Evolutionary conservation across 495 filamentous ascomycete species (phyloP).

Genomic region (Rostrohypoxylon terebratum): DNA sequence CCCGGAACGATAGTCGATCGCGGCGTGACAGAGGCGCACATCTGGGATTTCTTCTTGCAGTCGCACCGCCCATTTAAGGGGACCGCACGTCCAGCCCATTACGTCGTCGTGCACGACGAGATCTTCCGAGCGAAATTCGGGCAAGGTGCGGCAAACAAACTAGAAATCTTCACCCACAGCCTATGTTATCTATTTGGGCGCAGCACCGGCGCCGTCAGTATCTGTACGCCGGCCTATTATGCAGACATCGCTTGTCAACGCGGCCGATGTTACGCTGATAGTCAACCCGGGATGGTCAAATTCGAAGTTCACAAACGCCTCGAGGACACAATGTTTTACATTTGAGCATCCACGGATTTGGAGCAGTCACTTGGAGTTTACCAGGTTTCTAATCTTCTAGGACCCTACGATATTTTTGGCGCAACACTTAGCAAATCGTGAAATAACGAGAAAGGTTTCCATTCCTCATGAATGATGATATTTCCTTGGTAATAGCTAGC

Average conservation of each 20-base stretch:
- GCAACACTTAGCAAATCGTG: background rate
- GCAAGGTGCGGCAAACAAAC: slow-evolving; percentile 59
- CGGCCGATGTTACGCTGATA: slow-evolving; percentile 67
- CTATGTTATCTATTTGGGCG: slow-evolving; percentile 75
- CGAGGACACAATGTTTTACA: slow-evolving; percentile 74
- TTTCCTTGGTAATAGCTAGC: background rate
- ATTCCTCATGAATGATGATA: background rate
- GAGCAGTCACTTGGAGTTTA: background rate
- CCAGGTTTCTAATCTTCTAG: too few species aligned
- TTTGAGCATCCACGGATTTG: slow-evolving; percentile 50
- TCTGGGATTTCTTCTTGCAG: slow-evolving; percentile 82
- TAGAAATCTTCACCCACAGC: slow-evolving; percentile 70
- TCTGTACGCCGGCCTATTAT: slow-evolving; percentile 77
- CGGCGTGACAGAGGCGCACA: slow-evolving; percentile 70
- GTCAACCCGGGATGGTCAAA: slow-evolving; percentile 39
- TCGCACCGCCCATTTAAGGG: slow-evolving; percentile 79
- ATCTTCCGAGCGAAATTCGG: slow-evolving; percentile 57
- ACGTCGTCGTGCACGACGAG: slow-evolving; percentile 73
- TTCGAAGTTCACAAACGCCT: slow-evolving; percentile 59
- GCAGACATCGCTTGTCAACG: slow-evolving; percentile 74
- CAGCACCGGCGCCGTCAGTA: slow-evolving; percentile 72
- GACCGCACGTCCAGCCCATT: slow-evolving; percentile 82
- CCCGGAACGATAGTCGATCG: slow-evolving; percentile 82
- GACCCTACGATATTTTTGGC: too few species aligned
- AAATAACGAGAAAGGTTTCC: background rate